Evolutionary conservation across 2,329 filamentous ascomycete species (phyloP).

Genomic region (Alternaria angustiovoidea): DNA sequence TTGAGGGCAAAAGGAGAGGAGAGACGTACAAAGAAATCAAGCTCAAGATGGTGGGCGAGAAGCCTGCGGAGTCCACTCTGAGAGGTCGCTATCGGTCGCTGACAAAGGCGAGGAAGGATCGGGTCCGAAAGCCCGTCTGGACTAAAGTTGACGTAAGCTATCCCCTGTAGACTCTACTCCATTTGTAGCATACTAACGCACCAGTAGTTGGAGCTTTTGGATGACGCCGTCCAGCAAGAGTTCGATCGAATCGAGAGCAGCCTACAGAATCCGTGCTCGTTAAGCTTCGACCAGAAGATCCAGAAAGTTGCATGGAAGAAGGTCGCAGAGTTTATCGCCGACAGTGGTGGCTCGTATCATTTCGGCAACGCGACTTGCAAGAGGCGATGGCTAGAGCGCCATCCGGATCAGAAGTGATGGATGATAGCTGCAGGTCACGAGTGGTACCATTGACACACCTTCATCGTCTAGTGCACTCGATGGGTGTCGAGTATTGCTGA

Average conservation of each 20-base stretch:
- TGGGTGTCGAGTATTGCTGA: not conserved
- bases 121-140: conserved; percentile 74
- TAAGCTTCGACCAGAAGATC: conserved; percentile 29
- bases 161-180: not conserved
- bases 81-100: conserved; percentile 72
- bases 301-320: conserved; percentile 66
- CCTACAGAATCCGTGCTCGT: conserved; percentile 10
- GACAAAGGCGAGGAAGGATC: conserved; percentile 68
- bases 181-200: conserved; percentile 14
- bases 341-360: conserved; percentile 63
- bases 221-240: conserved; percentile 30
- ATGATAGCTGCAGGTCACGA: not conserved
- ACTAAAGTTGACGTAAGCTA: conserved; percentile 67
- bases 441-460: not conserved
- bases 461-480: not conserved
- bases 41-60: conserved; percentile 61
- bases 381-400: conserved; percentile 65
- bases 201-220: conserved; percentile 36
- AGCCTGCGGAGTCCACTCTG: conserved; percentile 75
- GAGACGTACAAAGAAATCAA: conserved; percentile 73
- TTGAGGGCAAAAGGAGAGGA: conserved; percentile 63
- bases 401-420: conserved; percentile 9
- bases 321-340: conserved; percentile 62
- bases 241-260: conserved; percentile 28
- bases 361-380: conserved; percentile 70